A percentile compares a stretch with the other conserved stretches of the same genome.
Conservation (phyloP, 116 monocot species). For the Dioscorea cayenensis region DNA sequence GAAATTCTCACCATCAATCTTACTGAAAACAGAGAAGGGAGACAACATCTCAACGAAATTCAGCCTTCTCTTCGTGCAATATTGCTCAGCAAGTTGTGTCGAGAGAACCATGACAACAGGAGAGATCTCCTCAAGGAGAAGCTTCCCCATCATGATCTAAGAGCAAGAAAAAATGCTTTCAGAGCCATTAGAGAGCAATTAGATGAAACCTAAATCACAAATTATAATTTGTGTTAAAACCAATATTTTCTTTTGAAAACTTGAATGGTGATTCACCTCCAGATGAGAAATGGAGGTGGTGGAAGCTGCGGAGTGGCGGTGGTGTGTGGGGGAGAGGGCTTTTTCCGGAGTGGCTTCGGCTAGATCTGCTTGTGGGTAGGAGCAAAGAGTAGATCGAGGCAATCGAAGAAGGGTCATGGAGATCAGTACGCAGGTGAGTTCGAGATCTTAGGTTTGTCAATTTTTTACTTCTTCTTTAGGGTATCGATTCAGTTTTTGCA, state of each 20-base stretch:
- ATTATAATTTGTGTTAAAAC: too few species aligned
- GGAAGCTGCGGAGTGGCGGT: neutral
- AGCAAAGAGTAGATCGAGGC: slow-evolving; percentile 55
- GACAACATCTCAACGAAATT: slow-evolving; percentile 68
- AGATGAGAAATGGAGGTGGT: too few species aligned
- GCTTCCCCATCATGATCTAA: slow-evolving; percentile 38
- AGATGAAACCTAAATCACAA: too few species aligned
- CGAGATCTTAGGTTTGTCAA: slow-evolving; percentile 46
- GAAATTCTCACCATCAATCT: slow-evolving; percentile 55
- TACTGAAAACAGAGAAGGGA: slow-evolving; percentile 77
- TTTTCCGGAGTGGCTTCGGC: neutral
- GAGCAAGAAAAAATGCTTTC: neutral
- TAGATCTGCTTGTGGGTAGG: slow-evolving; percentile 10
- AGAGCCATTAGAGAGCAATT: neutral
- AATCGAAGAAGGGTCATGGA: slow-evolving; percentile 62
- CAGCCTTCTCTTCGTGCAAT: slow-evolving; percentile 77
- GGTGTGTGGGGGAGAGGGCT: neutral
- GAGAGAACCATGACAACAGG: slow-evolving; percentile 92
- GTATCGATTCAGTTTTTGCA: slow-evolving; percentile 92
- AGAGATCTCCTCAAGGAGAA: slow-evolving; percentile 76
- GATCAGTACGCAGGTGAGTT: slow-evolving; percentile 3
- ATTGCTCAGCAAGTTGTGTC: slow-evolving; percentile 65
- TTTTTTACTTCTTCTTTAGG: slow-evolving; percentile 87
- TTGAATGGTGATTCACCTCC: too few species aligned
- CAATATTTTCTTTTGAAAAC: too few species aligned